Evolutionary conservation across 805 yeast species (phyloP), one percentile per base, ranked within the genome.

Genomic region (Kockiozyma suomiensis): DNA sequence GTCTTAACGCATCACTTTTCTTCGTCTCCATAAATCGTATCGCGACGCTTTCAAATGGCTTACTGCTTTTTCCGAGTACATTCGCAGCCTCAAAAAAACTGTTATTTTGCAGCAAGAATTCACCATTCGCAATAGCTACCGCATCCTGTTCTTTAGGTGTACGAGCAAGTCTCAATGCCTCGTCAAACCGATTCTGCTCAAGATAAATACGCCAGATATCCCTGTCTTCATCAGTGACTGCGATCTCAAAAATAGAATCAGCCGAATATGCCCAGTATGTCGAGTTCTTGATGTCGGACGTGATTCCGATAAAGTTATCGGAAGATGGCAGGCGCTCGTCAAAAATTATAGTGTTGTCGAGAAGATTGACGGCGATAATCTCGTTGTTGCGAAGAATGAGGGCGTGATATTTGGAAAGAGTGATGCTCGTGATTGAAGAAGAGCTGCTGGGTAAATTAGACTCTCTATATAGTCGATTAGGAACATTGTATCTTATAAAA

Each of bases 181-280:
- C 83, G 17, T 86, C 88, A 72, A 79, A 93, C 58, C 81, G 73
- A 6, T 76, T 72, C 52, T 76, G 76, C 2, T 78, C 79, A n/a
- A 85, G 70, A 68, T 85, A 72, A 0, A 82, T 76, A 54, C 81
- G 81, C 97, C 97, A 90, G 2, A 92, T 85, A 26, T 87, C 87
- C 3, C 80, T 76, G 3, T 85, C 78, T 71, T 93, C 97, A 68
- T 87, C 81, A 37, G 80, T 80, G 12, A 89, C 76, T 8, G 86
- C 79, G 5, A 94, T 73, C 70, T 94, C 99, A 70, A 81, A 88
- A 8, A 94, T 83, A 50, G 78, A 78, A 4, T 74, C 69, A 12
- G 75, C 72, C 0, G 94, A 83, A 67, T 77, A 89, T 2, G 88
- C 73, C 99, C 99, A 94, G 67, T 77, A 88, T 0, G 98, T 88